Conservation (phyloP, 2,329 filamentous ascomycete genomes). For the Diaporthe eres region DNA sequence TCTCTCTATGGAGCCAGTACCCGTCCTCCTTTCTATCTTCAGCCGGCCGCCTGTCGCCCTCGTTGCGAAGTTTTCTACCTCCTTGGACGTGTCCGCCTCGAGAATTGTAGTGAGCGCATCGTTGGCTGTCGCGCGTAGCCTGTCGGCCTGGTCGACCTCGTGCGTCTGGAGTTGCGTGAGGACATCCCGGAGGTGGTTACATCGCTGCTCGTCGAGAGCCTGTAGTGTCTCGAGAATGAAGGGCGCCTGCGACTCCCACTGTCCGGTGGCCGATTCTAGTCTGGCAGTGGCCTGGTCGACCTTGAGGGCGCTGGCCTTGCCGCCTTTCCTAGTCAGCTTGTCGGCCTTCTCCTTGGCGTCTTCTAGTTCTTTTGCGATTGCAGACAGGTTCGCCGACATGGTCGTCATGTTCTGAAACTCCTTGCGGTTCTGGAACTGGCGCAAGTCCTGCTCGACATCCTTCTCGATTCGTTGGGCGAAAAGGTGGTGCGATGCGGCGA, state of each 20-base stretch:
- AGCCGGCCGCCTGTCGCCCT: slow-evolving; percentile 60
- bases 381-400: slow-evolving; percentile 84
- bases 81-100: slow-evolving; percentile 87
- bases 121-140: slow-evolving; percentile 80
- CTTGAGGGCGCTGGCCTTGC: slow-evolving; percentile 82
- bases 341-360: slow-evolving; percentile 87
- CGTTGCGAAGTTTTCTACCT: slow-evolving; percentile 81
- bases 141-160: slow-evolving; percentile 88
- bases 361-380: slow-evolving; percentile 88
- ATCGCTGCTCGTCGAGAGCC: slow-evolving; percentile 87
- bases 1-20: slow-evolving; percentile 51
- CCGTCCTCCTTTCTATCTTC: slow-evolving; percentile 58
- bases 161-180: slow-evolving; percentile 95
- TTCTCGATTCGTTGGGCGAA: slow-evolving; percentile 87
- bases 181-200: slow-evolving; percentile 91
- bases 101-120: slow-evolving; percentile 85
- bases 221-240: slow-evolving; percentile 96
- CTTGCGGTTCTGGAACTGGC: slow-evolving; percentile 79
- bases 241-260: slow-evolving; percentile 95
- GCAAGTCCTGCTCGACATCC: slow-evolving; percentile 88
- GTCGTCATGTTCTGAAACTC: slow-evolving; percentile 87
- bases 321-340: slow-evolving; percentile 84
- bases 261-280: slow-evolving; percentile 82
- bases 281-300: slow-evolving; percentile 80
- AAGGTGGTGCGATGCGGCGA: slow-evolving; percentile 86